A percentile compares a stretch with the other conserved stretches of the same genome.
Evolutionary conservation across 257 asterid genomes (phyloP).

Genomic region (Cinchona pubescens): DNA sequence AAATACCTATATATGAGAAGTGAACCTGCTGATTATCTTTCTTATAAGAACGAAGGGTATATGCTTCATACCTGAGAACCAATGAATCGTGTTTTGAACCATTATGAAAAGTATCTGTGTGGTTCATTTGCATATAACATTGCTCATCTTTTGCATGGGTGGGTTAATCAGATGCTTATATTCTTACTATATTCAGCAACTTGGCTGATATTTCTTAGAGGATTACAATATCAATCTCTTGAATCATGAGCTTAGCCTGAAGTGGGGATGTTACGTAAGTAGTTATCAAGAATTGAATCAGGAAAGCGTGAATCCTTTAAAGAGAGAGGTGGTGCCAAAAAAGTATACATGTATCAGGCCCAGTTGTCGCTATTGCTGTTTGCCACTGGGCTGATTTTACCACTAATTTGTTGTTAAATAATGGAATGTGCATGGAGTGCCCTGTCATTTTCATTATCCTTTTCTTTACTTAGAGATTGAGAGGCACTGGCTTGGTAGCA

Average conservation of each 20-base stretch:
- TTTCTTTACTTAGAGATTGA: not conserved
- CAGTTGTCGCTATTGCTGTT: conserved; percentile 39
- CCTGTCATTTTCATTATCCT: conserved; percentile 42
- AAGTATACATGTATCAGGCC: conserved; percentile 19
- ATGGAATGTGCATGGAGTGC: conserved; percentile 39
- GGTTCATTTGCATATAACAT: not conserved
- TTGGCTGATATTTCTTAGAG: not conserved
- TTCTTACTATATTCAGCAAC: not conserved
- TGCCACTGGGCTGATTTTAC: conserved; percentile 40
- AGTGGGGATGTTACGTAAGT: not conserved
- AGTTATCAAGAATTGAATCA: conserved; percentile 5
- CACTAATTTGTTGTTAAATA: conserved; percentile 21
- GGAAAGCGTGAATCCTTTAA: conserved; percentile 17
- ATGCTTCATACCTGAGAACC: not conserved
- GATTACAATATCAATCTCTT: not conserved
- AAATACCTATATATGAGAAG: not conserved
- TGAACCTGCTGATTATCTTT: not conserved
- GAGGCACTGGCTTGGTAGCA: conserved; percentile 1
- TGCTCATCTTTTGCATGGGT: not conserved
- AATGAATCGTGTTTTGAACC: not conserved
- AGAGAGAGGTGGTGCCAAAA: conserved; percentile 10
- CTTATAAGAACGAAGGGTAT: not conserved
- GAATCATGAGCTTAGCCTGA: not conserved
- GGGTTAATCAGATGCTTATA: not conserved
- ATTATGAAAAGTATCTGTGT: not conserved